Conservation (phyloP, 192 early-diverging fungal species). For the Entomortierella chlamydospora region DNA sequence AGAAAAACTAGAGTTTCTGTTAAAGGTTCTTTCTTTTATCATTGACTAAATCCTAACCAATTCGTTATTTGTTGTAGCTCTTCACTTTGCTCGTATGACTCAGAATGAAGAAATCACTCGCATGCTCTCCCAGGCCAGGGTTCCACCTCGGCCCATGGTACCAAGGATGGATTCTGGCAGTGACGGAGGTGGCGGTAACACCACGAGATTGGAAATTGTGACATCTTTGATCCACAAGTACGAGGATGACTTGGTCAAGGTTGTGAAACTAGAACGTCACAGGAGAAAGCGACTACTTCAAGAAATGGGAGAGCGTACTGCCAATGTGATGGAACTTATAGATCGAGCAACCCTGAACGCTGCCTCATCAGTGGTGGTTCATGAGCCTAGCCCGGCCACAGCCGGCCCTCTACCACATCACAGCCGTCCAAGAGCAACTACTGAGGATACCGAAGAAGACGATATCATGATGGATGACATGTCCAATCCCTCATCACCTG, state of each 20-base stretch:
- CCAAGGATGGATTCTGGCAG: constrained; percentile 14
- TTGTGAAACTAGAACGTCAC: constrained; percentile 19
- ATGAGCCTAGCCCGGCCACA: background rate
- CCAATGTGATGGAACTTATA: constrained; percentile 24
- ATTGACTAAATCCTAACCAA: no score
- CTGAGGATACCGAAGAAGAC: constrained; percentile 44
- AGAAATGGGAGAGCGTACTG: constrained; percentile 19
- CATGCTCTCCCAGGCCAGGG: constrained; percentile 23
- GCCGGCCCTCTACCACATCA: background rate
- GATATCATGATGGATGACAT: constrained; percentile 52
- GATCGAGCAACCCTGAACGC: background rate
- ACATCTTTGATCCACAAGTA: constrained; percentile 22
- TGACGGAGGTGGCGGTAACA: background rate
- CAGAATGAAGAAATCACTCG: constrained; percentile 21
- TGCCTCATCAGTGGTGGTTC: background rate
- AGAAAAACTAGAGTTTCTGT: no score
- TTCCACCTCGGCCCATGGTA: constrained; percentile 50
- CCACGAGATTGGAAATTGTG: constrained; percentile 14
- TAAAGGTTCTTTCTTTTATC: no score
- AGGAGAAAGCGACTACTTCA: constrained; percentile 13
- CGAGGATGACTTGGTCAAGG: constrained; percentile 21
- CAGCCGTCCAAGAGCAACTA: background rate
- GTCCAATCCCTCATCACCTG: constrained; percentile 48
- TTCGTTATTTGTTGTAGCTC: constrained; percentile 12
- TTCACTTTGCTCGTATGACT: constrained; percentile 40